Conservation (phyloP, 2,329 filamentous ascomycete species). For the Daldinia sp. region DNA sequence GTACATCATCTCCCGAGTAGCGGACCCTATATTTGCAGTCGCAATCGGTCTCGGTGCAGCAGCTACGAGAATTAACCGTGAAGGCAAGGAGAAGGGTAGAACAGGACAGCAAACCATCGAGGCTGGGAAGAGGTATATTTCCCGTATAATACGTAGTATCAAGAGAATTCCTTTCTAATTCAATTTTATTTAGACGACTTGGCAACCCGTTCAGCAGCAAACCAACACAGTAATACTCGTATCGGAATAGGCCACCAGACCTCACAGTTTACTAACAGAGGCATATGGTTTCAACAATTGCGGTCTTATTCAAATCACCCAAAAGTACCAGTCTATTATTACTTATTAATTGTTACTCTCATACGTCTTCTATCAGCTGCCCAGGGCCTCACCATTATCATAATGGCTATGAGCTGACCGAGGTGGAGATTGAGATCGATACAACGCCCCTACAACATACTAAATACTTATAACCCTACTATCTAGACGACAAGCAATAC, state of each 20-base stretch:
- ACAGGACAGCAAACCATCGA: constrained; percentile 60
- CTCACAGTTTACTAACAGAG: background rate
- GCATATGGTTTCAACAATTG: background rate
- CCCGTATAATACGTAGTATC: background rate
- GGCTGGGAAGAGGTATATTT: constrained; percentile 54
- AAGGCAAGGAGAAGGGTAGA: constrained; percentile 66
- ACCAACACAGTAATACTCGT: constrained; percentile 10
- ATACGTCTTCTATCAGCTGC: too few species aligned
- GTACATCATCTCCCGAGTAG: constrained; percentile 67
- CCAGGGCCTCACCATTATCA: background rate
- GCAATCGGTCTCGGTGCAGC: constrained; percentile 65
- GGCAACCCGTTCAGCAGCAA: constrained; percentile 20
- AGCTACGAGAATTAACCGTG: constrained; percentile 65
- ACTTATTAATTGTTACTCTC: background rate
- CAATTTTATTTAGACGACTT: constrained; percentile 15
- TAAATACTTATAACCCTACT: background rate
- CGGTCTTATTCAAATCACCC: background rate
- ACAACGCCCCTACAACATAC: background rate
- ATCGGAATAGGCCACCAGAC: background rate
- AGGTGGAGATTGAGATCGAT: too few species aligned
- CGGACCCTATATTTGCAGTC: constrained; percentile 67
- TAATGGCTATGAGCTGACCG: too few species aligned
- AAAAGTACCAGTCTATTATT: background rate
- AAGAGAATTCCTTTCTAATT: constrained; percentile 7
- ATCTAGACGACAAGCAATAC: background rate